Evolutionary conservation across 495 filamentous ascomycete species (phyloP).

Genomic region (Astrocystis sublimbata): DNA sequence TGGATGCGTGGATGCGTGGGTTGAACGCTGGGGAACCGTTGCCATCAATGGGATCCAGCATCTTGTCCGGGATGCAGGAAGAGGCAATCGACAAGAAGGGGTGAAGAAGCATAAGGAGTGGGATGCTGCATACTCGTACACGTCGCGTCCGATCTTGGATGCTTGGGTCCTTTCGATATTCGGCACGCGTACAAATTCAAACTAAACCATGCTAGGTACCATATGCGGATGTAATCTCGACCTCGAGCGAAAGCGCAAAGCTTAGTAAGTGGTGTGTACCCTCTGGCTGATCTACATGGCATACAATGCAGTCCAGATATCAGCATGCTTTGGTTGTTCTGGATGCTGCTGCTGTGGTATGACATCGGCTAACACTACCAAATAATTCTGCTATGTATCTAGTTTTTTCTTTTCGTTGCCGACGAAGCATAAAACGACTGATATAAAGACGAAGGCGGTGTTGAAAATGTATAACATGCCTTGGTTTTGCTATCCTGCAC

Average conservation of each 20-base stretch:
- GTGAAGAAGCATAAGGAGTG: conserved; percentile 9
- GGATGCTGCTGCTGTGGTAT: not conserved
- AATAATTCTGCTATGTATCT: not conserved
- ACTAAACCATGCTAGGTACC: not conserved
- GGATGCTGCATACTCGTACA: conserved; percentile 9
- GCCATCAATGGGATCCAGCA: too few relatives aligned
- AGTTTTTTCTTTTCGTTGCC: not conserved
- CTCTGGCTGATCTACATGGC: not conserved
- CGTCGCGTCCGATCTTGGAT: conserved; percentile 13
- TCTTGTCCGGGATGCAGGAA: not conserved
- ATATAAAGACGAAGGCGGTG: not conserved
- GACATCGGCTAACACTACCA: not conserved
- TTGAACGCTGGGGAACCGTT: too few relatives aligned
- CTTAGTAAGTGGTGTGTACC: not conserved
- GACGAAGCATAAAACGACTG: not conserved
- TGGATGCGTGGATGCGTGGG: too few relatives aligned
- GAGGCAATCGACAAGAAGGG: conserved; percentile 11
- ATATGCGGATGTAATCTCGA: not conserved
- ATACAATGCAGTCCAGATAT: not conserved
- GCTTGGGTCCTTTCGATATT: conserved; percentile 8
- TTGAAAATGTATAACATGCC: not conserved
- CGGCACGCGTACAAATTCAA: not conserved
- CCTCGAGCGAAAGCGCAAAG: not conserved
- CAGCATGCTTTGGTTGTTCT: not conserved
- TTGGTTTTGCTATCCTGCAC: not conserved